A percentile compares a stretch with the other conserved stretches of the same genome.
Conservation (phyloP, 2,329 filamentous ascomycete species). For the Alternaria ventricosa region DNA sequence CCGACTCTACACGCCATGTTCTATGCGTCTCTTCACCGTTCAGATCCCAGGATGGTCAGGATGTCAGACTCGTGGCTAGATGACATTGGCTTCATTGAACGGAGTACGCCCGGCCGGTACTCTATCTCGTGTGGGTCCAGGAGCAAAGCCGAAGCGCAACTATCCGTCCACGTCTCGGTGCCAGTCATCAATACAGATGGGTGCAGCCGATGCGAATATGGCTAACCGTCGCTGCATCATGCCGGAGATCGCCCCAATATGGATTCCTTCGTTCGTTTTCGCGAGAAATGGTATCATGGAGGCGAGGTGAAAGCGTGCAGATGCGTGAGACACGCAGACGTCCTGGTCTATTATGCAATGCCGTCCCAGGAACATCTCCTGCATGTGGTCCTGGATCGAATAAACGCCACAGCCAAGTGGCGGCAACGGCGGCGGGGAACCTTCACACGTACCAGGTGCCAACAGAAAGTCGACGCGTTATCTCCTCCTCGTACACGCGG, state of each 20-base stretch:
- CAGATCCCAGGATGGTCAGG: not conserved
- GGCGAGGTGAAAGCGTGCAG: not conserved
- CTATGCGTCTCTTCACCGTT: not conserved
- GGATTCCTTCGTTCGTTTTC: not conserved
- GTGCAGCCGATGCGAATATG: not conserved
- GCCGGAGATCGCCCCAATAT: not conserved
- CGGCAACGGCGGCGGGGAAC: slow-evolving; percentile 1
- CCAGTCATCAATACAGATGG: not conserved
- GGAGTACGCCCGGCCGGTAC: not conserved
- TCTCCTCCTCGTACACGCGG: slow-evolving; percentile 5
- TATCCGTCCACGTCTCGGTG: not conserved
- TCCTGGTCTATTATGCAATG: slow-evolving; percentile 6
- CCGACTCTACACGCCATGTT: not conserved
- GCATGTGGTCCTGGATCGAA: not conserved
- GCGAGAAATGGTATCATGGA: not conserved
- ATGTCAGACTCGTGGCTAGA: not conserved
- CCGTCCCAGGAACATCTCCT: slow-evolving; percentile 1
- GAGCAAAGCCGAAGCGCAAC: slow-evolving; percentile 1
- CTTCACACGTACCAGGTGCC: not conserved
- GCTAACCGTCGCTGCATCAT: slow-evolving; percentile 4
- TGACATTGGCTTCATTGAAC: not conserved
- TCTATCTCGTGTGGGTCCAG: not conserved
- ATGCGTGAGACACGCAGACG: slow-evolving; percentile 5
- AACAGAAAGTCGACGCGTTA: not conserved
- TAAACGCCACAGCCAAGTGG: slow-evolving; percentile 3